Evolutionary conservation across 1,284 basidiomycete genomes (phyloP).

Genomic region (Kwoniella shivajii): DNA sequence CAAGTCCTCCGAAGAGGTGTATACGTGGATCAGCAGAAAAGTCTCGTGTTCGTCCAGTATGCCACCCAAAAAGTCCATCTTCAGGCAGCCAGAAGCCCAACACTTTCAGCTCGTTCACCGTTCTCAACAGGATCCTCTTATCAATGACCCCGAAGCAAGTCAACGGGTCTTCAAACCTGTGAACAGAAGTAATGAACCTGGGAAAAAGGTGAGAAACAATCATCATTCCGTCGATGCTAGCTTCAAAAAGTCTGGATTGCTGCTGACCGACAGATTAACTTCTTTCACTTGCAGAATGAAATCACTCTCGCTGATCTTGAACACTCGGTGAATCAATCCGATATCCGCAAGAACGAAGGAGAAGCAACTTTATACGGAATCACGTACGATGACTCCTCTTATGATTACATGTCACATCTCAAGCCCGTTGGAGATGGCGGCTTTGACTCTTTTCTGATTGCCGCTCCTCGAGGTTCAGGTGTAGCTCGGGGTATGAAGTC

Average conservation of each 20-base stretch:
- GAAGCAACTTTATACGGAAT: slow-evolving; percentile 90
- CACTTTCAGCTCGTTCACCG: slow-evolving; percentile 98
- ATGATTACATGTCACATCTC: slow-evolving; percentile 99
- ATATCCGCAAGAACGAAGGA: slow-evolving; percentile 60
- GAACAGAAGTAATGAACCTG: slow-evolving; percentile 66
- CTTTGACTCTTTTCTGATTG: slow-evolving; percentile 61
- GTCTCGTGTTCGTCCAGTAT: no score
- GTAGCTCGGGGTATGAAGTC: slow-evolving; percentile 45
- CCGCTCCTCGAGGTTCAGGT: slow-evolving; percentile 64
- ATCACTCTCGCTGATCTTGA: slow-evolving; percentile 63
- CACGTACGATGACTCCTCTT: slow-evolving; percentile 95
- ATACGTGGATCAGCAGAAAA: no score
- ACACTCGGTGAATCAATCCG: slow-evolving; percentile 37
- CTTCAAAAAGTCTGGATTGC: no score
- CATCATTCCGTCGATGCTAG: no score
- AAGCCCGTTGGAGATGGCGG: slow-evolving; percentile 77
- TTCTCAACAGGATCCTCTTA: slow-evolving; percentile 92
- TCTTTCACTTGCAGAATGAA: slow-evolving; percentile 4
- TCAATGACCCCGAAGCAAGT: slow-evolving; percentile 88
- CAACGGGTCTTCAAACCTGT: slow-evolving; percentile 85
- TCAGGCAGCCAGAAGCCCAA: slow-evolving; percentile 80
- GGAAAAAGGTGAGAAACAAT: slow-evolving; percentile 56
- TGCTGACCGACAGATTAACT: neutral
- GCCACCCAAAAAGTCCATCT: slow-evolving; percentile 68
- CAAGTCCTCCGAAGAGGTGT: no score